Conservation (phyloP, 2,329 filamentous ascomycete genomes). For the Diaporthe sp. region DNA sequence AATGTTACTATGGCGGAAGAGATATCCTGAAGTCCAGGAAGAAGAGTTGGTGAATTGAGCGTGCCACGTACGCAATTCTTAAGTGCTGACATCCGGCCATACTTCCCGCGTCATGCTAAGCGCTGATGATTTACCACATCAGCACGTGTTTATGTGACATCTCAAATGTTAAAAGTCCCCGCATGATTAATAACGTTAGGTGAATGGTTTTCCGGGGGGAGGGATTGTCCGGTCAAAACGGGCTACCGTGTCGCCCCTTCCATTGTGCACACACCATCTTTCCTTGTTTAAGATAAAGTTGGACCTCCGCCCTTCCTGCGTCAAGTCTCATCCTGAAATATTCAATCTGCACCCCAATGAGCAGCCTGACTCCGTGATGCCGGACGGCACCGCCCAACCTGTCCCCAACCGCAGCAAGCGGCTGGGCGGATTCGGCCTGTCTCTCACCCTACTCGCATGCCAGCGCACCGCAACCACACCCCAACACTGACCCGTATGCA, state of each 20-base stretch:
- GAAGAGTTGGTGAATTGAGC: not conserved
- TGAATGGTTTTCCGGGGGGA: not conserved
- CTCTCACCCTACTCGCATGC: constrained; percentile 41
- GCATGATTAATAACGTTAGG: not conserved
- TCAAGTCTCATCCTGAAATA: not conserved
- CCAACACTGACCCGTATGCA: constrained; percentile 42
- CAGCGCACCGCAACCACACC: constrained; percentile 43
- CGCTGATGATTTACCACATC: not conserved
- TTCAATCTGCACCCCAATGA: not conserved
- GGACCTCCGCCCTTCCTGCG: not conserved
- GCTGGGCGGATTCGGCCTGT: constrained; percentile 37
- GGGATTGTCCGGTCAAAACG: not conserved
- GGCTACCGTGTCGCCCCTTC: not conserved
- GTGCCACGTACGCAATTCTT: not conserved
- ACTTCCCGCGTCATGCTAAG: not conserved
- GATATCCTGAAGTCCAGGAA: not conserved
- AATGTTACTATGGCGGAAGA: not conserved
- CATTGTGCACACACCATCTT: not conserved
- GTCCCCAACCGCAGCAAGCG: constrained; percentile 8
- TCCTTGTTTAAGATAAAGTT: not conserved
- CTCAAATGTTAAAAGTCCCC: not conserved
- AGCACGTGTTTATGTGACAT: not conserved
- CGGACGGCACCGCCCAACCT: not conserved
- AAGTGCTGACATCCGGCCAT: constrained; percentile 3
- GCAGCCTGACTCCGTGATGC: not conserved